Evolutionary conservation across 768 basidiomycete species (phyloP), one percentile per base, ranked within the genome.

Genomic region (Amanita muscaria): DNA sequence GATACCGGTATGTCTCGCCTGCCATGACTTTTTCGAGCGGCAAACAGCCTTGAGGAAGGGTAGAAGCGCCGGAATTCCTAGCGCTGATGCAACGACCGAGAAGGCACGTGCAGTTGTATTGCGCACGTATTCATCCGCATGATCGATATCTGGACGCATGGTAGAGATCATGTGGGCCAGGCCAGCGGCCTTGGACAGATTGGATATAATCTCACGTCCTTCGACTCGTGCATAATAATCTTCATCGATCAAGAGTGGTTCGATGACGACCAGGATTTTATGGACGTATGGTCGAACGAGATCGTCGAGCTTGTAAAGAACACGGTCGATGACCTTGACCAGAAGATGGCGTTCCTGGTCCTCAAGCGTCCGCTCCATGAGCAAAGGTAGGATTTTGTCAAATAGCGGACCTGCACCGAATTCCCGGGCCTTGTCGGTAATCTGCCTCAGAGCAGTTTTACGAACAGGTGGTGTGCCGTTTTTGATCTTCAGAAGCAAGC

Each of bases 141-240:
- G 94, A 64, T 99, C 94, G 50, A 98, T 98, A 72, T 99, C 94
- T 3, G 96, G 94, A 54, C 94, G 86, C 94, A 99, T 98, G 15
- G 94, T 99, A 27, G 96, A 99, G 56, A 99, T 99, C 96, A 99
- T 98, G 67, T 99, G 96, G 2, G 96, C 94, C 19, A 99, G 83
- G 65, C 96, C 96, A 23, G 93, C 94, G 9, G 96, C 96, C 65
- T 98, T 99, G 22, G 96, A 94, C 32, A 98, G 70, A 63, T 98
- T 99, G 55, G 90, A 94, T 54, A 98, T 99, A 61, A 99, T 98
- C 70, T 99, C 96, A 25, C 94, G 90, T 52, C 96, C 96, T 68
- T 98, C 96, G 33, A 97, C 92, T 63, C 91, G 88, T 36, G 87
- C 87, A 54, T 89, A 91, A 64, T 90, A 90, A 60, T 98, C 96